Percentiles rank a stretch among this genome's conserved stretches.
Evolutionary conservation across 2,329 filamentous ascomycete genomes (phyloP).

Genomic region (Colletotrichum kahawae): DNA sequence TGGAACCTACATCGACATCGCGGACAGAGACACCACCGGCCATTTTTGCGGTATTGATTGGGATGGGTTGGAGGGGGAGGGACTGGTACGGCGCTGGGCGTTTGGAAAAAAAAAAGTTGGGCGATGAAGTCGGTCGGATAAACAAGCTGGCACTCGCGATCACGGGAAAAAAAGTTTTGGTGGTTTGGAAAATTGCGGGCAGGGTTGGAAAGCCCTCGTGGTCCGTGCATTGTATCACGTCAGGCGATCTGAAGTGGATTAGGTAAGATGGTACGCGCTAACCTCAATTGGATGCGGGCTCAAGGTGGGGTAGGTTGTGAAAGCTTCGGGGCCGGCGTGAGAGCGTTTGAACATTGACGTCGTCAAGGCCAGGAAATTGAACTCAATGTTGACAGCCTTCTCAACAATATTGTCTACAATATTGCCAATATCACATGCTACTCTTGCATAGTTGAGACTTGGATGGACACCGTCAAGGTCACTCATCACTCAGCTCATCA

Average conservation of each 20-base stretch:
- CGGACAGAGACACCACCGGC: conserved; percentile 79
- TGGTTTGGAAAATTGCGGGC: neutral
- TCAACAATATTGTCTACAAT: neutral
- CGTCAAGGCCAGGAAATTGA: neutral
- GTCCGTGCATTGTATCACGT: neutral
- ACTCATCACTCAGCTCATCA: neutral
- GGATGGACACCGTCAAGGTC: neutral
- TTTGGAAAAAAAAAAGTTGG: conserved; percentile 19
- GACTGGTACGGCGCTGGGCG: conserved; percentile 28
- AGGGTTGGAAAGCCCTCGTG: conserved; percentile 13
- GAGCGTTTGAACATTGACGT: neutral
- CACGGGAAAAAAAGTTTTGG: conserved; percentile 29
- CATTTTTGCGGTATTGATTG: conserved; percentile 71
- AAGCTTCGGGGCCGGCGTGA: neutral
- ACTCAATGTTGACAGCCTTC: neutral
- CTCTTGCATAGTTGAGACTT: neutral
- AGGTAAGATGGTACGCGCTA: neutral
- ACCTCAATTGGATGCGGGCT: neutral
- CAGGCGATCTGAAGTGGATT: neutral
- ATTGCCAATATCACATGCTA: neutral
- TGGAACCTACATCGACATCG: conserved; percentile 78
- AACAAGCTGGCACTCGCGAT: conserved; percentile 6
- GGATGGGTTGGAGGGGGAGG: conserved; percentile 26
- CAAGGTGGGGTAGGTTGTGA: neutral
- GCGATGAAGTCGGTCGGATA: conserved; percentile 25